Evolutionary conservation across 192 early-diverging fungal species (phyloP).

Genomic region (Dissophora ornata): DNA sequence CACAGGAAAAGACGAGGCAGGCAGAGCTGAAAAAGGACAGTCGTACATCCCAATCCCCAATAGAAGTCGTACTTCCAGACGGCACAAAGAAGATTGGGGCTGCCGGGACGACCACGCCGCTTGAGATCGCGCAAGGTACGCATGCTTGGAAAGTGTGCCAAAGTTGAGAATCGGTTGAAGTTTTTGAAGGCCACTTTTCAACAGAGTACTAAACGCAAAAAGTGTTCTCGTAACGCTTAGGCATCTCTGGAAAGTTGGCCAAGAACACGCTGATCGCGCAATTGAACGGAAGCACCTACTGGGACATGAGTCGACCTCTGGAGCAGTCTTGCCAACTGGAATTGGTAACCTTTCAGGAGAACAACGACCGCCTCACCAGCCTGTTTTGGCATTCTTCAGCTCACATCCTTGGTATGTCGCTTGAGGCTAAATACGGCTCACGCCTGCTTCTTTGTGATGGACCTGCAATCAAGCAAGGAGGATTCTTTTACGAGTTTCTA

Average conservation of each 20-base stretch:
- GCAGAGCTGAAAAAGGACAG: not conserved
- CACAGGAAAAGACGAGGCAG: conserved; percentile 34
- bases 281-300: conserved; percentile 58
- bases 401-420: conserved; percentile 77
- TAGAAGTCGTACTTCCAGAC: conserved; percentile 41
- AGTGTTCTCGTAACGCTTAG: conserved; percentile 1
- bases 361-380: conserved; percentile 52
- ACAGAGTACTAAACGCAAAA: too few species aligned
- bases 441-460: conserved; percentile 76
- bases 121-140: conserved; percentile 64
- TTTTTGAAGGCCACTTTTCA: too few species aligned
- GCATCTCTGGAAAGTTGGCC: conserved; percentile 58
- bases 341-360: conserved; percentile 57
- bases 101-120: conserved; percentile 53
- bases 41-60: conserved; percentile 5
- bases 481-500: conserved; percentile 85
- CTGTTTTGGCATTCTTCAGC: conserved; percentile 78
- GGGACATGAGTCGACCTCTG: conserved; percentile 67
- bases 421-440: conserved; percentile 77
- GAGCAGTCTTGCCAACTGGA: conserved; percentile 51
- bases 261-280: conserved; percentile 61
- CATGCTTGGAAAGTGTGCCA: too few species aligned
- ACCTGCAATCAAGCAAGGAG: conserved; percentile 72
- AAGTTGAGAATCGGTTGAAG: too few species aligned
- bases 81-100: conserved; percentile 29